Conservation (phyloP, 2,329 filamentous ascomycete species). For the Sclerotinia spermophila region DNA sequence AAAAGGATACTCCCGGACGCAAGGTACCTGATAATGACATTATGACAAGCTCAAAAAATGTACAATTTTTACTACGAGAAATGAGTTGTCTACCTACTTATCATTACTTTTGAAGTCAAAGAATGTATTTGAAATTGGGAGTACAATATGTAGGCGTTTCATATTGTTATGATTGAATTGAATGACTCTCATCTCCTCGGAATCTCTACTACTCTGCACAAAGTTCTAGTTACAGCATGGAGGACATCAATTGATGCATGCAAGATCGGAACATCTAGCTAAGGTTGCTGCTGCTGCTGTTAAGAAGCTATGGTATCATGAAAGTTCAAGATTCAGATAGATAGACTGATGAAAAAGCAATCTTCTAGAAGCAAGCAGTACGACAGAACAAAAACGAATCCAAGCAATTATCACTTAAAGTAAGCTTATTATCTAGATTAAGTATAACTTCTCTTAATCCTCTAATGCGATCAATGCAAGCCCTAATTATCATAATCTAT, state of each 20-base stretch:
- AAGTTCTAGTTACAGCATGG: neutral
- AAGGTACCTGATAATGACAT: constrained; percentile 23
- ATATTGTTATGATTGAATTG: neutral
- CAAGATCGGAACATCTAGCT: constrained; percentile 10
- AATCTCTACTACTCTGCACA: neutral
- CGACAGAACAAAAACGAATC: neutral
- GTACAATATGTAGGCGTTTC: constrained; percentile 7
- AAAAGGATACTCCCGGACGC: constrained; percentile 32
- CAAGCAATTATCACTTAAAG: constrained; percentile 1
- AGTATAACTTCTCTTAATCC: neutral
- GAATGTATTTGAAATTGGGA: constrained; percentile 31
- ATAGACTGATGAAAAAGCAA: neutral
- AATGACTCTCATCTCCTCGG: neutral
- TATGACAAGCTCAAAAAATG: constrained; percentile 23
- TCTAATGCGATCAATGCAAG: constrained; percentile 7
- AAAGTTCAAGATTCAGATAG: neutral
- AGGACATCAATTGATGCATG: constrained; percentile 7
- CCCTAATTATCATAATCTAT: neutral
- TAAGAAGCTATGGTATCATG: neutral
- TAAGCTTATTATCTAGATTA: constrained; percentile 5
- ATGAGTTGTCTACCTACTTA: constrained; percentile 21
- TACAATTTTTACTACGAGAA: constrained; percentile 30
- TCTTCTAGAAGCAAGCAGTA: constrained; percentile 19
- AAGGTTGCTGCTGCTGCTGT: neutral
- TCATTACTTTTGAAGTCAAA: constrained; percentile 20